Conservation (phyloP, 768 basidiomycete species). For the Boletus vinaceobasis region DNA sequence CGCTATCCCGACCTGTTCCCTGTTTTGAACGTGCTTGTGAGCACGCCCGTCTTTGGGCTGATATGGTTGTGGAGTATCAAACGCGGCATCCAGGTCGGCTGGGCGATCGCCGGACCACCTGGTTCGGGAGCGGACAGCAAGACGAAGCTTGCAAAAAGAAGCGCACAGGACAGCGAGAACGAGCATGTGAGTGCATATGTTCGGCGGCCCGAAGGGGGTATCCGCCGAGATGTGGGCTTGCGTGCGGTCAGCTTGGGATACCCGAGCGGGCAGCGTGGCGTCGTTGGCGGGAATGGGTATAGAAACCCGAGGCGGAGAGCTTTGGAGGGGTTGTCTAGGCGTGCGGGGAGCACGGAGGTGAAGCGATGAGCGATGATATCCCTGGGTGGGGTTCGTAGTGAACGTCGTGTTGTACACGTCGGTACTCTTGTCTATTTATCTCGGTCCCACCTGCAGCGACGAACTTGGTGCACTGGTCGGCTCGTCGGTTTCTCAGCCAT, state of each 20-base stretch:
- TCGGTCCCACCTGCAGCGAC: background rate
- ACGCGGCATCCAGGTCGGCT: slow-evolving; percentile 72
- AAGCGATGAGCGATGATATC: slow-evolving; percentile 5
- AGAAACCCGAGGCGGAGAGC: slow-evolving; percentile 24
- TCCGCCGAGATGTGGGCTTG: slow-evolving; percentile 17
- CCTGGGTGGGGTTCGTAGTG: background rate
- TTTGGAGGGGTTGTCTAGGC: slow-evolving; percentile 15
- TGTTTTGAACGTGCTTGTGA: slow-evolving; percentile 80
- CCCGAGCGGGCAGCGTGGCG: slow-evolving; percentile 8
- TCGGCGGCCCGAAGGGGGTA: background rate
- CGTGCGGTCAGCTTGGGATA: slow-evolving; percentile 30
- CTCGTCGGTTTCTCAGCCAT: background rate
- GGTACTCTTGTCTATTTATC: background rate
- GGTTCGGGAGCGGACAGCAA: slow-evolving; percentile 13
- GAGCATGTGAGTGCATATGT: background rate
- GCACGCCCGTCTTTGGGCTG: slow-evolving; percentile 74
- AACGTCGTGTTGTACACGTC: background rate
- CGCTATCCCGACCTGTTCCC: slow-evolving; percentile 84
- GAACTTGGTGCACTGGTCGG: background rate
- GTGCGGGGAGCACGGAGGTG: slow-evolving; percentile 19
- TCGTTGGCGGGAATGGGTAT: slow-evolving; percentile 2
- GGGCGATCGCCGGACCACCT: slow-evolving; percentile 66
- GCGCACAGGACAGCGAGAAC: slow-evolving; percentile 1
- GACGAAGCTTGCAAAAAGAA: background rate
- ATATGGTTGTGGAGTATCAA: slow-evolving; percentile 91